Evolutionary conservation across 2,329 filamentous ascomycete genomes (phyloP), one percentile per base, ranked within the genome.

Genomic region (Fusarium sterilihyphosum): DNA sequence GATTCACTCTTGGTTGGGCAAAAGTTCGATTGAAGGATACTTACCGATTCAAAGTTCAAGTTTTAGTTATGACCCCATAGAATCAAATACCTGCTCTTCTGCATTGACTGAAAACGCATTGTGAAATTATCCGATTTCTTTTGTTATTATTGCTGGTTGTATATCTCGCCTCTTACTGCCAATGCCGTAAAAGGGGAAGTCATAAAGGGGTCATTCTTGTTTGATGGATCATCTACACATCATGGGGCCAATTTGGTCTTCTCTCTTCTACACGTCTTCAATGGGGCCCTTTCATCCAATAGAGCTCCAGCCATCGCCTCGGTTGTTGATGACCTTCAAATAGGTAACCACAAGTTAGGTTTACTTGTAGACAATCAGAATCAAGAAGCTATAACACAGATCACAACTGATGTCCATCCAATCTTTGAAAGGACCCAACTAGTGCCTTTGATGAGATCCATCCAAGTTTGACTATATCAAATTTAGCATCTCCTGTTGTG

Each of bases 391-490:
- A 24, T 50, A 5, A 33, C 24, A 10, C 16, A 18, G 22, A 52
- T 52, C 5, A 33, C 44, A 9, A 18, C 18, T n/a, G 20, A 31
- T n/a, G 7, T 18, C 31, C 8, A 35, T 52, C 6, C 22, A 24
- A 3, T 13, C 22, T 18, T 33, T 52, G 8, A 24, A 33, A n/a
- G 22, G 2, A 1, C 7, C 22, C 16, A 50, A 13, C 7, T 4
- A 18, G 22, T 2, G 3, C 0, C 5, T 24, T 33, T 1, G 10
- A n/a, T 24, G 22, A 24, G n/a, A 37, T 14, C 18, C n/a, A 17
- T 17, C n/a, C 50, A 9, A 22, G 9, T 12, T 29, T 54, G 33
- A 6, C 18, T 2, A 12, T 18, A 12, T 38, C n/a, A 13, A 14
- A 49, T 20, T 17, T 18, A 26, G 22, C 12, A 49, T 49, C 13